phyloP scores from a whole-genome alignment of 768 basidiomycete genomes.

The Lactifluus hygrophoroides region DNA sequence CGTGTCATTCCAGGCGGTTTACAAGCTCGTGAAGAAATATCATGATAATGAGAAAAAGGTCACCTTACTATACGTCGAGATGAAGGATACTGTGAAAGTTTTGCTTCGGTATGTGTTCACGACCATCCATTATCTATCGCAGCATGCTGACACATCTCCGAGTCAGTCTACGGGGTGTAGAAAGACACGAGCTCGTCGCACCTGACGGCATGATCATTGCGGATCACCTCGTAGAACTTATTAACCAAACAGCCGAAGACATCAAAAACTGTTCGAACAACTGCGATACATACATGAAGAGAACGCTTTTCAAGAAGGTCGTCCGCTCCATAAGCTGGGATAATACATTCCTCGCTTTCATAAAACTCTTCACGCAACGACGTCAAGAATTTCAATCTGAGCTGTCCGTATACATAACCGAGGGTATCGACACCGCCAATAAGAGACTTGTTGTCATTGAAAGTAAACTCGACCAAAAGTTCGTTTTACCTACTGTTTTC shows the following conservation, averaged over 20 bases:
- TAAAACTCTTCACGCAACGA: conserved; percentile 22
- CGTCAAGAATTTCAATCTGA: conserved; percentile 26
- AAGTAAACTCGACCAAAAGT: conserved; percentile 18
- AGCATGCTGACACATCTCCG: not conserved
- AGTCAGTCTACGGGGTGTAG: conserved; percentile 28
- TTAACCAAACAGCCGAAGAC: conserved; percentile 25
- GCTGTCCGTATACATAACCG: conserved; percentile 25
- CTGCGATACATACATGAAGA: conserved; percentile 29
- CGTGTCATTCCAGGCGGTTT: conserved; percentile 41
- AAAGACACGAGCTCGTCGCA: conserved; percentile 25
- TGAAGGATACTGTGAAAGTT: conserved; percentile 40
- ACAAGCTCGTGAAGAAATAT: conserved; percentile 39
- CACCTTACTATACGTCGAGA: conserved; percentile 37
- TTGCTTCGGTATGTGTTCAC: conserved; percentile 2
- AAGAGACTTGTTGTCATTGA: conserved; percentile 12
- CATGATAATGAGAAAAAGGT: conserved; percentile 46
- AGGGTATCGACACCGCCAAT: conserved; percentile 9
- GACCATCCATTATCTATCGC: too few relatives aligned
- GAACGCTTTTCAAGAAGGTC: conserved; percentile 26
- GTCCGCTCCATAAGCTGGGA: too few relatives aligned
- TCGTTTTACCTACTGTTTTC: not conserved
- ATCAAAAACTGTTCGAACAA: conserved; percentile 28
- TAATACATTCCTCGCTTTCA: conserved; percentile 21
- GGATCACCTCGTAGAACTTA: conserved; percentile 28
- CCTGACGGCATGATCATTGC: conserved; percentile 30